These are phyloP conservation scores for Monosporascus sp. DNA, from an alignment of 2,329 filamentous ascomycete genomes.

Conservation along the genomic window DNA sequence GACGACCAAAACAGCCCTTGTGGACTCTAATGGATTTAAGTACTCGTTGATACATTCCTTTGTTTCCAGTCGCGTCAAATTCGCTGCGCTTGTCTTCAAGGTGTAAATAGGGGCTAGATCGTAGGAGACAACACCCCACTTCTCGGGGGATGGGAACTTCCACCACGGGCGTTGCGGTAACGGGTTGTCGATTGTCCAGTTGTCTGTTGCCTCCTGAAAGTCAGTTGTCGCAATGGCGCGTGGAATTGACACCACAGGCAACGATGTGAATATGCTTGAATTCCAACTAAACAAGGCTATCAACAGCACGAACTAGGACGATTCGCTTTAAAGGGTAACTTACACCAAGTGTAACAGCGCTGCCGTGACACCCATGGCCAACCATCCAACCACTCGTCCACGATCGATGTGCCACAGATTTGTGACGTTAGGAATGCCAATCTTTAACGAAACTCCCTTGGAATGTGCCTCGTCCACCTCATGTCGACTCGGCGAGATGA, in stretches of 20 bases:
- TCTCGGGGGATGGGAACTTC: no score
- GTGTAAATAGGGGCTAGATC: not conserved
- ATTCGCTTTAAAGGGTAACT: not conserved
- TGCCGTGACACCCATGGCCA: not conserved
- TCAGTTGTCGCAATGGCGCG: conserved; percentile 1
- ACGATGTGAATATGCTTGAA: conserved; percentile 2
- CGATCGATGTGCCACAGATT: conserved; percentile 3
- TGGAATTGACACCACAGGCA: conserved; percentile 1
- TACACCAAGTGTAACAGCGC: conserved; percentile 2
- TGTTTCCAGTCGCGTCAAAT: not conserved
- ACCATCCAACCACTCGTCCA: not conserved
- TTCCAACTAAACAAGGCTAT: conserved; percentile 1
- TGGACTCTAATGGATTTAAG: not conserved
- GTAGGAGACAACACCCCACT: no score
- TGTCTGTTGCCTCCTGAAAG: not conserved
- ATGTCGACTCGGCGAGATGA: conserved; percentile 1
- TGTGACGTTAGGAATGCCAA: conserved; percentile 2
- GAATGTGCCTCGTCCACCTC: conserved; percentile 3
- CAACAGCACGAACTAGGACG: not conserved
- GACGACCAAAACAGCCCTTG: not conserved
- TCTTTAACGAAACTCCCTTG: not conserved
- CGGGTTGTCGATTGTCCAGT: not conserved
- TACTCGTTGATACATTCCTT: conserved; percentile 1
- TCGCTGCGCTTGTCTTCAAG: not conserved
- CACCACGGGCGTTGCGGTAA: not conserved